These are phyloP conservation scores for Patellifolia procumbens DNA, from an alignment of 179 eudicot genomes.

Conservation along the genomic window DNA sequence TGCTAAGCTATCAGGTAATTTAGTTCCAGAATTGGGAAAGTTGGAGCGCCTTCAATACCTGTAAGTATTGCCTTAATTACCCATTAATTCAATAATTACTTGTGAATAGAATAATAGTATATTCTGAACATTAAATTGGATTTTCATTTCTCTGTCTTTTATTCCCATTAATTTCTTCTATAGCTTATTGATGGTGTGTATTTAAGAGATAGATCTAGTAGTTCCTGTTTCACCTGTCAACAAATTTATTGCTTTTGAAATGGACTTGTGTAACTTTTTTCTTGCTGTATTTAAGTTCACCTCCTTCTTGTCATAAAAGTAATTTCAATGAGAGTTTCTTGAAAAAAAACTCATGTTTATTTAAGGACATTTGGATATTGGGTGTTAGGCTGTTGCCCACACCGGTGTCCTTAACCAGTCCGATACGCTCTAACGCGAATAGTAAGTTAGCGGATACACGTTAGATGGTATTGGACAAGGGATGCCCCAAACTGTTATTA, in stretches of 20 bases:
- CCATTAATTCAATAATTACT: not conserved
- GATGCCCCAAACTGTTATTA: no score
- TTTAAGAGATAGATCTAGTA: conserved; percentile 4
- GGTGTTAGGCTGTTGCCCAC: not conserved
- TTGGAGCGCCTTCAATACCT: conserved; percentile 71
- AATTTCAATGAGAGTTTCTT: not conserved
- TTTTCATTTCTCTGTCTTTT: not conserved
- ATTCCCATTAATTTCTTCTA: not conserved
- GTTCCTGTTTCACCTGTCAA: conserved; percentile 1
- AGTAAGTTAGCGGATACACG: no score
- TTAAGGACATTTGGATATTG: not conserved
- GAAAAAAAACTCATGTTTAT: not conserved
- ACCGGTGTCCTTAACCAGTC: no score
- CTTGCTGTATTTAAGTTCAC: conserved; percentile 9
- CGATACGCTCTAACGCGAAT: no score
- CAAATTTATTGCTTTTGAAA: not conserved
- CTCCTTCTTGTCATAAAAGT: not conserved
- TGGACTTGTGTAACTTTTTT: not conserved
- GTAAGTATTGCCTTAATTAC: conserved; percentile 42
- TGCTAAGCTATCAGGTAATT: conserved; percentile 72
- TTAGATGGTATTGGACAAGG: no score
- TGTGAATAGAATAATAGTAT: not conserved
- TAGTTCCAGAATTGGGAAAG: conserved; percentile 83
- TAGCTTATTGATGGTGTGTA: not conserved
- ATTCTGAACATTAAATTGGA: conserved; percentile 3